Evolutionary conservation across 306 rosid genomes (phyloP).

Genomic region (Cucurbita pepo): DNA sequence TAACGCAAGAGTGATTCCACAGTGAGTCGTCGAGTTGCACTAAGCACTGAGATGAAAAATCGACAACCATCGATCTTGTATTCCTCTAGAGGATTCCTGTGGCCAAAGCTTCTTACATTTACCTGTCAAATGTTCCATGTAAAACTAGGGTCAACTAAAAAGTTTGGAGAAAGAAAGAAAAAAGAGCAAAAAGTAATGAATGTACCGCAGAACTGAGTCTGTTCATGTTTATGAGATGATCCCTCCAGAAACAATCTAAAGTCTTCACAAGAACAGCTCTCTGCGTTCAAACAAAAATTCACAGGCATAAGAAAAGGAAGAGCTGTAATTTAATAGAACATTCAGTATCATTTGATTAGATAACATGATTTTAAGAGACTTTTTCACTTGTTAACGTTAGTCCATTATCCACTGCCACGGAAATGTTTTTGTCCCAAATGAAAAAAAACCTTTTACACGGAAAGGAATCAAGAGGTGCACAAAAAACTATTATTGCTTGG

Average conservation of each 20-base stretch:
- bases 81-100: conserved; percentile 93
- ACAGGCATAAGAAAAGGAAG: neutral
- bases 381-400: neutral
- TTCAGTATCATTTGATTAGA: neutral
- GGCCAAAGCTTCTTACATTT: conserved; percentile 90
- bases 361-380: neutral
- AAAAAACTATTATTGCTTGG: neutral
- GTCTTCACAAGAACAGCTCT: conserved; percentile 90
- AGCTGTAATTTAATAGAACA: neutral
- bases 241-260: conserved; percentile 93
- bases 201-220: conserved; percentile 92
- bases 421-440: neutral
- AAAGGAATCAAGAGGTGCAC: neutral
- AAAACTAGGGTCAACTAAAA: conserved; percentile 11
- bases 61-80: conserved; percentile 95
- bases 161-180: conserved; percentile 4
- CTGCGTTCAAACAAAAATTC: conserved; percentile 23
- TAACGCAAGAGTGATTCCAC: conserved; percentile 77
- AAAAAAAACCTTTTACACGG: neutral
- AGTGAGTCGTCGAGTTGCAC: conserved; percentile 84
- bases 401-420: neutral
- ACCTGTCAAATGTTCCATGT: conserved; percentile 41
- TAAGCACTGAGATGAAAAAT: conserved; percentile 93
- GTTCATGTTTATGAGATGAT: conserved; percentile 96
- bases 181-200: neutral